phyloP scores from a whole-genome alignment of 192 early-diverging fungal genomes.

The Umbelopsis sp. region DNA sequence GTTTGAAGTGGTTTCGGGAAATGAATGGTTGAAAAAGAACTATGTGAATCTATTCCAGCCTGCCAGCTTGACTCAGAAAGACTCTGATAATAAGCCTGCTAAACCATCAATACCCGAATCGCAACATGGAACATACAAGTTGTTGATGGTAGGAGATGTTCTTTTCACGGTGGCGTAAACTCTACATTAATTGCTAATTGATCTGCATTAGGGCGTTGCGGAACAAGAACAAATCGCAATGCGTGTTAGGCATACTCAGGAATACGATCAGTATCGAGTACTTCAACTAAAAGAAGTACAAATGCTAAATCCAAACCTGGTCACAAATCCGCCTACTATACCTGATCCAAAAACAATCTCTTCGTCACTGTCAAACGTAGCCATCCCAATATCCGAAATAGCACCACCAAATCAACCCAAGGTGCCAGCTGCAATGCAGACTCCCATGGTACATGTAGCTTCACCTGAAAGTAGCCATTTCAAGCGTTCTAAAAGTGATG shows the following conservation, averaged over 20 bases:
- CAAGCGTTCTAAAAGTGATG: no score
- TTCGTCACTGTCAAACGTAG: no score
- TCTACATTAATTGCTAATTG: not conserved
- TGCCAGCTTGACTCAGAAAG: no score
- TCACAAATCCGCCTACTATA: no score
- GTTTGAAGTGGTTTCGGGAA: not conserved
- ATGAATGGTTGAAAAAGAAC: not conserved
- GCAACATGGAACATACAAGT: not conserved
- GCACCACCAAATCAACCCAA: no score
- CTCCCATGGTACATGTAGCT: no score
- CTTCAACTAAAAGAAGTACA: constrained; percentile 1
- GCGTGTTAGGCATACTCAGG: not conserved
- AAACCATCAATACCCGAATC: no score
- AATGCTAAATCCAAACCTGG: not conserved
- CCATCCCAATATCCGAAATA: no score
- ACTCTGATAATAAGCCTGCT: no score
- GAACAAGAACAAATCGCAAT: not conserved
- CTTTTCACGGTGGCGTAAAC: not conserved
- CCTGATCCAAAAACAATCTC: no score
- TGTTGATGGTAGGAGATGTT: not conserved
- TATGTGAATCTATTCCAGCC: not conserved
- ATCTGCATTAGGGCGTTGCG: not conserved
- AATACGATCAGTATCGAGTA: not conserved
- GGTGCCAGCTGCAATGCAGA: no score
- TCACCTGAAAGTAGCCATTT: no score